These are phyloP conservation scores for Magnaporthiopsis incrustans DNA, from an alignment of 2,329 filamentous ascomycete genomes.

Conservation along the genomic window DNA sequence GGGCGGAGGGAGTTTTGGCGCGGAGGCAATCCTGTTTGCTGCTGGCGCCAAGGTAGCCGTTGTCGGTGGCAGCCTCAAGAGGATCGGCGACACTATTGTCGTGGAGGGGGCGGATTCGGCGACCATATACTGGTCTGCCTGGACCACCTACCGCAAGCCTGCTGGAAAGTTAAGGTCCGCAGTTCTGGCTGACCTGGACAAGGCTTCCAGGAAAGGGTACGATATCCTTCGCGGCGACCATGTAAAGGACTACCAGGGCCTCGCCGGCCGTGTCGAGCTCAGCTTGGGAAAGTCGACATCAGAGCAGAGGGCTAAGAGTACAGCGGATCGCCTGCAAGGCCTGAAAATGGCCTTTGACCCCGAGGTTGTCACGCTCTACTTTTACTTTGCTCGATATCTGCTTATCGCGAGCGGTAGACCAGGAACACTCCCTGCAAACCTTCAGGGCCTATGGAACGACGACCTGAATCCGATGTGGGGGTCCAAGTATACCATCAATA, in stretches of 20 bases:
- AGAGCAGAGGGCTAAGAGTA: slow-evolving; percentile 1
- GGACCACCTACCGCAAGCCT: slow-evolving; percentile 7
- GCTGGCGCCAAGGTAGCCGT: slow-evolving; percentile 2
- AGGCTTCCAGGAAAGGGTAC: slow-evolving; percentile 5
- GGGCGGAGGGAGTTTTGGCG: slow-evolving; percentile 2
- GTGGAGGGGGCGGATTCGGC: slow-evolving; percentile 7
- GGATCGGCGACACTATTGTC: slow-evolving; percentile 3
- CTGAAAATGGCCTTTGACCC: slow-evolving; percentile 11
- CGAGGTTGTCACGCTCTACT: slow-evolving; percentile 18
- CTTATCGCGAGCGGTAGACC: slow-evolving; percentile 22
- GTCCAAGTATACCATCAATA: slow-evolving; percentile 35
- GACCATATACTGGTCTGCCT: slow-evolving; percentile 3
- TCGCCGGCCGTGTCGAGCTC: slow-evolving; percentile 20
- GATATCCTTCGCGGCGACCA: slow-evolving; percentile 15
- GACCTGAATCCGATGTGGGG: slow-evolving; percentile 31
- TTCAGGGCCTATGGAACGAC: slow-evolving; percentile 36
- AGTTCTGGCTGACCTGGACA: neutral
- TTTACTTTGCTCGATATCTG: slow-evolving; percentile 24
- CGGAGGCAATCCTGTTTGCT: slow-evolving; percentile 3
- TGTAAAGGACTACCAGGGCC: slow-evolving; percentile 21
- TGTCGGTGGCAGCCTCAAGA: neutral
- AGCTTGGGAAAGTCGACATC: slow-evolving; percentile 14
- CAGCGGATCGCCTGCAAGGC: slow-evolving; percentile 5
- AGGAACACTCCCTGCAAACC: slow-evolving; percentile 29
- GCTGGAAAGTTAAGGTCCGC: neutral